phyloP scores from a whole-genome alignment of 768 basidiomycete genomes.

The Boletus fagicola region DNA sequence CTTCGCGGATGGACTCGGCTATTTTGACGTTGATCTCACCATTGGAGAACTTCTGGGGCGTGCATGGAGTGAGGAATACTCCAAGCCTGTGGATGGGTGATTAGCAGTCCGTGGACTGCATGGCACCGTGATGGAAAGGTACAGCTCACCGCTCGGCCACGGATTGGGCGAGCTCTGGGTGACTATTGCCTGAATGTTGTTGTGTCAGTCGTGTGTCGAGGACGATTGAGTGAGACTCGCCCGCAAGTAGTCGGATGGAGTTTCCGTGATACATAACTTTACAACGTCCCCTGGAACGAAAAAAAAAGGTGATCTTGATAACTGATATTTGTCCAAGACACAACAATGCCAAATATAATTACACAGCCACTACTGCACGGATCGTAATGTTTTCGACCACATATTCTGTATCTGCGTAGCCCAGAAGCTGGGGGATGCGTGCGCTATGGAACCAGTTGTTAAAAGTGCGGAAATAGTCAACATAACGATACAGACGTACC shows the following conservation, averaged over 20 bases:
- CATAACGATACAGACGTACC: slow-evolving; percentile 52
- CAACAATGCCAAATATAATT: slow-evolving; percentile 33
- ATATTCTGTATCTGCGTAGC: slow-evolving; percentile 95
- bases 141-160: slow-evolving; percentile 96
- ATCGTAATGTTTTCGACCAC: slow-evolving; percentile 95
- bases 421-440: slow-evolving; percentile 73
- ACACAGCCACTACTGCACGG: slow-evolving; percentile 52
- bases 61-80: slow-evolving; percentile 80
- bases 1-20: slow-evolving; percentile 91
- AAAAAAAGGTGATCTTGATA: slow-evolving; percentile 5
- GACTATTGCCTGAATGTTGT: slow-evolving; percentile 79
- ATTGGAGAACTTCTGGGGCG: slow-evolving; percentile 88
- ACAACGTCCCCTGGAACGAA: slow-evolving; percentile 11
- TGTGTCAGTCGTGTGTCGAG: slow-evolving; percentile 10
- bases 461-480: not conserved
- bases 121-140: slow-evolving; percentile 37
- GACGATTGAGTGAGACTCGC: slow-evolving; percentile 38
- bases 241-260: slow-evolving; percentile 72
- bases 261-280: slow-evolving; percentile 78
- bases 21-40: slow-evolving; percentile 97
- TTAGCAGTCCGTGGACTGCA: slow-evolving; percentile 49
- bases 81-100: slow-evolving; percentile 71
- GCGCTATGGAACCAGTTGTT: slow-evolving; percentile 49
- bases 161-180: slow-evolving; percentile 93
- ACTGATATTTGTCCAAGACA: slow-evolving; percentile 13